Evolutionary conservation across 768 basidiomycete genomes (phyloP).

Genomic region (Termitomyces sp.): DNA sequence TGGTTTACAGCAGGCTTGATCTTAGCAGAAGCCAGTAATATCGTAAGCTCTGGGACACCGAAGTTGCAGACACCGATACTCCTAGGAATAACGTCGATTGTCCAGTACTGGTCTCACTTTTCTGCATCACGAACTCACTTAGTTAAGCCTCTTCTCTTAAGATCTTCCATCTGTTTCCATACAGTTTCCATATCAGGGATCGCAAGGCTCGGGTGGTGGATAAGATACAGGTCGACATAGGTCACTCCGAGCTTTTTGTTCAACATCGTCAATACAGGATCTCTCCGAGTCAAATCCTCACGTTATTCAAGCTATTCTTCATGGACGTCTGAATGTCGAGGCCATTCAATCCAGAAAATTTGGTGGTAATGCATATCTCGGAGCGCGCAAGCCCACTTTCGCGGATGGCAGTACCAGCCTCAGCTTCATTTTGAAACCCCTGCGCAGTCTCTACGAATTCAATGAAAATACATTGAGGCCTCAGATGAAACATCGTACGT

Average conservation of each 20-base stretch:
- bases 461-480: background rate
- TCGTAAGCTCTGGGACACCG: conserved; percentile 43
- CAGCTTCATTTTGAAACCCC: conserved; percentile 36
- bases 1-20: conserved; percentile 69
- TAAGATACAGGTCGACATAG: conserved; percentile 65
- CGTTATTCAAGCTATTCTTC: conserved; percentile 43
- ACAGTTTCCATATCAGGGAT: conserved; percentile 25
- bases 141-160: conserved; percentile 38
- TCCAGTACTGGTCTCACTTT: background rate
- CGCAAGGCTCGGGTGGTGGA: conserved; percentile 41
- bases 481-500: conserved; percentile 10
- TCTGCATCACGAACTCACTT: conserved; percentile 22
- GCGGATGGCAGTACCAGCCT: conserved; percentile 34
- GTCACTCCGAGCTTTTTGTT: conserved; percentile 48
- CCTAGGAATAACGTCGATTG: background rate
- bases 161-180: conserved; percentile 54
- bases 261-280: conserved; percentile 1
- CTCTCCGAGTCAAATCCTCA: conserved; percentile 16
- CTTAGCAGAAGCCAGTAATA: conserved; percentile 41
- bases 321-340: conserved; percentile 26
- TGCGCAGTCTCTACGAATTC: conserved; percentile 55
- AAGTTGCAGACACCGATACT: conserved; percentile 63
- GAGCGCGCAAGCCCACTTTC: conserved; percentile 41
- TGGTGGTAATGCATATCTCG: conserved; percentile 49
- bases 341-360: conserved; percentile 27